A percentile compares a stretch with the other conserved stretches of the same genome.
phyloP scores from a whole-genome alignment of 805 yeast species.

The Ogataea minuta region DNA sequence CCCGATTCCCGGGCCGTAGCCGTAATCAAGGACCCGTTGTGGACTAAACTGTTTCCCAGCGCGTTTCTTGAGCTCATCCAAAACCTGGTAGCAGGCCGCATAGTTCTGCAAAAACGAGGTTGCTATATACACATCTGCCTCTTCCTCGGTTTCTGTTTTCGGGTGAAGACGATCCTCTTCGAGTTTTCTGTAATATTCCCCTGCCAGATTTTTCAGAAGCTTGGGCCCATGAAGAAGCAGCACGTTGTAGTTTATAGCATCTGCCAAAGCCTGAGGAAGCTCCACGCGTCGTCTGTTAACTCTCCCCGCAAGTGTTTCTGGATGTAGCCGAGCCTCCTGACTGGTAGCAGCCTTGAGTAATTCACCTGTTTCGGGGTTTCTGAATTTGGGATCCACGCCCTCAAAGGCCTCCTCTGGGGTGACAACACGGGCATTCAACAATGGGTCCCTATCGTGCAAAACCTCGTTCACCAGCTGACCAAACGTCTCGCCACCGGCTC shows the following conservation, averaged over 20 bases:
- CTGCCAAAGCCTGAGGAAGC: constrained; percentile 56
- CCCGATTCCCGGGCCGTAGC: constrained; percentile 92
- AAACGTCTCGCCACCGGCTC: constrained; percentile 40
- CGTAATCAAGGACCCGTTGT: constrained; percentile 66
- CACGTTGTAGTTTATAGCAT: constrained; percentile 63
- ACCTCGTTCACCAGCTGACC: constrained; percentile 42
- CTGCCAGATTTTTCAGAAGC: constrained; percentile 57
- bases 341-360: constrained; percentile 39
- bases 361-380: constrained; percentile 34
- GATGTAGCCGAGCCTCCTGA: constrained; percentile 55
- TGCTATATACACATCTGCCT: constrained; percentile 79
- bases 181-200: constrained; percentile 37
- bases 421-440: constrained; percentile 35
- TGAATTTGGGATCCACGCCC: constrained; percentile 32
- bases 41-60: constrained; percentile 61
- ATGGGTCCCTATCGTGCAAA: constrained; percentile 34
- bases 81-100: constrained; percentile 61
- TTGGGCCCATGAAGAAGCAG: constrained; percentile 60
- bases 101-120: constrained; percentile 80
- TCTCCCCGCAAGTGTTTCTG: constrained; percentile 55
- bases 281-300: constrained; percentile 49
- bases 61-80: constrained; percentile 62
- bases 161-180: constrained; percentile 54
- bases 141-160: constrained; percentile 37
- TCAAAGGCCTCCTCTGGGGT: constrained; percentile 36